Percentiles rank a stretch among this genome's conserved stretches.
phyloP scores from a whole-genome alignment of 805 yeast species.

The Kockiozyma suomiensis region DNA sequence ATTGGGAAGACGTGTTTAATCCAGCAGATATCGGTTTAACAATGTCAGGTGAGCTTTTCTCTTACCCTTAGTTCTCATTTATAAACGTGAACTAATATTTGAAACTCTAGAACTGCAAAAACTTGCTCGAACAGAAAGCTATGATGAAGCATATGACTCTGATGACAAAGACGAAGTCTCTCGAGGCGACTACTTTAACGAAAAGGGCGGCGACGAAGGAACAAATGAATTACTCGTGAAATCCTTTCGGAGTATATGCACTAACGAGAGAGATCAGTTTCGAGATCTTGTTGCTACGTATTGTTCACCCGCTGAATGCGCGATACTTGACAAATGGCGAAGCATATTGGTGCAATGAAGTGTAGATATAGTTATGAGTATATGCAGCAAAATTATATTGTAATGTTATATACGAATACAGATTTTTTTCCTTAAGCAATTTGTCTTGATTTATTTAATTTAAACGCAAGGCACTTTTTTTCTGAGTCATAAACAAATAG shows the following conservation, averaged over 20 bases:
- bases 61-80: not conserved
- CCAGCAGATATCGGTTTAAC: constrained; percentile 38
- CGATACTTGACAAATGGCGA: constrained; percentile 17
- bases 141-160: constrained; percentile 15
- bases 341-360: not conserved
- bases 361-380: not conserved
- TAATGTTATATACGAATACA: not conserved
- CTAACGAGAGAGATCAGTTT: constrained; percentile 11
- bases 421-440: not conserved
- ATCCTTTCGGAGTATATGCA: constrained; percentile 8
- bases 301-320: constrained; percentile 14
- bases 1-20: constrained; percentile 43
- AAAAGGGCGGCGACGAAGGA: constrained; percentile 24
- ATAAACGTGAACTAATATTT: not conserved
- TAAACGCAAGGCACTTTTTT: no score
- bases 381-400: not conserved
- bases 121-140: constrained; percentile 24
- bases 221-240: constrained; percentile 18
- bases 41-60: constrained; percentile 18
- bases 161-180: constrained; percentile 44
- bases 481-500: not conserved
- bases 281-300: constrained; percentile 7
- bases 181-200: constrained; percentile 43
- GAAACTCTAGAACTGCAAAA: constrained; percentile 20
- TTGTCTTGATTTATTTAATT: no score